These are phyloP conservation scores for Chionographis japonica DNA, from an alignment of 106 monocot species.

Conservation along the genomic window DNA sequence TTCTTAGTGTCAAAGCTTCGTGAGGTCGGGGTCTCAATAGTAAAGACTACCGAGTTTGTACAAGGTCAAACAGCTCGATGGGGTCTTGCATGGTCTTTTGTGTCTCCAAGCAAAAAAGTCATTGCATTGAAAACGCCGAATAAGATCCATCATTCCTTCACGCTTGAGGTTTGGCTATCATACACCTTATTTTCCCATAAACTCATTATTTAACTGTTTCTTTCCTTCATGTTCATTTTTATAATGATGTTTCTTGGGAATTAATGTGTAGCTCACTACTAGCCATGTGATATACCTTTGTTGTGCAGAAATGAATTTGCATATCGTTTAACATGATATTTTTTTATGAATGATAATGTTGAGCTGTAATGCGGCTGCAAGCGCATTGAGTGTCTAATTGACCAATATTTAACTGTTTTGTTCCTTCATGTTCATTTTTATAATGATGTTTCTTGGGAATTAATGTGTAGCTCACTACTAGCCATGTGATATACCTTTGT, in stretches of 20 bases:
- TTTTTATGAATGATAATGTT: no score
- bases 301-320: no score
- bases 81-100: constrained; percentile 98
- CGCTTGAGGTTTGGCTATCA: constrained; percentile 60
- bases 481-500: no score
- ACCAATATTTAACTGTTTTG: background rate
- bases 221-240: background rate
- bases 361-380: no score
- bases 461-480: background rate
- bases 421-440: background rate
- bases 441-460: background rate
- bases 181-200: background rate
- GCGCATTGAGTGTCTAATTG: no score
- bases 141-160: constrained; percentile 67
- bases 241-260: background rate
- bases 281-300: no score
- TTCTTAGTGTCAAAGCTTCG: constrained; percentile 70
- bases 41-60: constrained; percentile 95
- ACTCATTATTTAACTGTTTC: background rate
- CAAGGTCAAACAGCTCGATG: constrained; percentile 93
- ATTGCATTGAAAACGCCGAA: constrained; percentile 27
- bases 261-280: background rate
- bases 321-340: no score
- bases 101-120: constrained; percentile 52
- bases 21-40: constrained; percentile 64